Conservation (phyloP, 306 rosid genomes). For the Dryas alaskensis region DNA sequence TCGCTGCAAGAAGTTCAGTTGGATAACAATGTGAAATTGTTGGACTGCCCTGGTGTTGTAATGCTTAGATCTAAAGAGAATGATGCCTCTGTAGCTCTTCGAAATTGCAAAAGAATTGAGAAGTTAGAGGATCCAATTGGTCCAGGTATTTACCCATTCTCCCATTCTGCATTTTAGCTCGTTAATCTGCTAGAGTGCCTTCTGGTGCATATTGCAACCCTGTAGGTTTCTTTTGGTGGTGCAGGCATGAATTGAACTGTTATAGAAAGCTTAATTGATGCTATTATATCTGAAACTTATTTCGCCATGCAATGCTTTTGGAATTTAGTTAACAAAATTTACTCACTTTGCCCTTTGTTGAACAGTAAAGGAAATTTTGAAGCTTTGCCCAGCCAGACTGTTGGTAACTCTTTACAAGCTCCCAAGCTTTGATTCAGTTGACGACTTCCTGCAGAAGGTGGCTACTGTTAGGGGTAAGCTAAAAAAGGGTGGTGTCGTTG, state of each 20-base stretch:
- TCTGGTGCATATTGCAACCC: background rate
- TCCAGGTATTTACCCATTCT: slow-evolving; percentile 56
- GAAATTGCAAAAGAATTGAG: slow-evolving; percentile 93
- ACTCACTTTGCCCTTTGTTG: slow-evolving; percentile 20
- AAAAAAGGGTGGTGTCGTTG: slow-evolving; percentile 85
- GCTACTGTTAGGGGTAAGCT: slow-evolving; percentile 92
- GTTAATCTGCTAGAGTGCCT: background rate
- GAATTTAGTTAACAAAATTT: background rate
- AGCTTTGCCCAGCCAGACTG: slow-evolving; percentile 65
- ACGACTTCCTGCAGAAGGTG: slow-evolving; percentile 77
- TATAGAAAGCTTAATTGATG: background rate
- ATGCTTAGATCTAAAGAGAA: slow-evolving; percentile 68
- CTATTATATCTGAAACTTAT: background rate
- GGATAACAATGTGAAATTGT: slow-evolving; percentile 80
- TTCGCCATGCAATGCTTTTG: background rate
- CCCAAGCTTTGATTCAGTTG: slow-evolving; percentile 77
- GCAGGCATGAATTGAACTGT: too few relatives aligned
- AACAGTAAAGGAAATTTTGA: slow-evolving; percentile 92
- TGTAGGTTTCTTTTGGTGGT: background rate
- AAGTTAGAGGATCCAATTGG: slow-evolving; percentile 79
- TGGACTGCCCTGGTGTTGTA: slow-evolving; percentile 97
- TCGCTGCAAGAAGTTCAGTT: slow-evolving; percentile 89
- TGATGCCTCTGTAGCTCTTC: slow-evolving; percentile 60
- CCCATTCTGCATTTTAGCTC: too few relatives aligned
- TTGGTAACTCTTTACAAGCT: slow-evolving; percentile 75